phyloP scores from a whole-genome alignment of 495 filamentous ascomycete species.

The Astrocystis sublimbata region DNA sequence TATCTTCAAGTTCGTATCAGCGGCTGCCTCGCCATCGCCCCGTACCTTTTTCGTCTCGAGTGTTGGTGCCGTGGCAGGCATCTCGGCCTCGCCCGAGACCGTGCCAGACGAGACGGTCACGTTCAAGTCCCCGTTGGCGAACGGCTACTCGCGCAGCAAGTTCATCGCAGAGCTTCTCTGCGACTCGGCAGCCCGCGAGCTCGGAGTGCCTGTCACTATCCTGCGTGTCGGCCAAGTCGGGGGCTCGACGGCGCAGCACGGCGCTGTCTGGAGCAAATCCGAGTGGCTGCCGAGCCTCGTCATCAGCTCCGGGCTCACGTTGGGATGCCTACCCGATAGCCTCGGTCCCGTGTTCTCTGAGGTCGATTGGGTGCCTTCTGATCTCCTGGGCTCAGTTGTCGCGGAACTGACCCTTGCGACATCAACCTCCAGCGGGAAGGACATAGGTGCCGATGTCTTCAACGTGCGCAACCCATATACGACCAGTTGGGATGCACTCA shows the following conservation, averaged over 20 bases:
- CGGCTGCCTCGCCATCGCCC: conserved; percentile 25
- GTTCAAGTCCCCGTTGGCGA: not conserved
- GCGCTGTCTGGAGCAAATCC: conserved; percentile 52
- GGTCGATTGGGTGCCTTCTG: conserved; percentile 56
- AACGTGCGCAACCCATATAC: conserved; percentile 11
- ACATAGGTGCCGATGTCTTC: conserved; percentile 7
- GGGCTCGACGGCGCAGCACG: conserved; percentile 44
- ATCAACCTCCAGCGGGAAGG: not conserved
- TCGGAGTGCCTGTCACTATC: conserved; percentile 39
- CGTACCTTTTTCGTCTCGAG: conserved; percentile 49
- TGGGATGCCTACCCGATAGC: conserved; percentile 38
- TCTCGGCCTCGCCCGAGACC: conserved; percentile 41
- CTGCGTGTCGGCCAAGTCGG: conserved; percentile 59
- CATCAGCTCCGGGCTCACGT: conserved; percentile 34
- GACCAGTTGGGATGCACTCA: not conserved
- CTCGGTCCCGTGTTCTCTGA: conserved; percentile 38
- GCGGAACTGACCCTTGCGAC: conserved; percentile 34
- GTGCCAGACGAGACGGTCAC: conserved; percentile 35
- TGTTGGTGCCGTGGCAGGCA: conserved; percentile 38
- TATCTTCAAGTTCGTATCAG: conserved; percentile 41
- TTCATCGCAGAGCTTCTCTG: conserved; percentile 52
- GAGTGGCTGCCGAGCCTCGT: conserved; percentile 59
- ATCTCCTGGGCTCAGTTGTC: conserved; percentile 29
- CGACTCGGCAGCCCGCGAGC: conserved; percentile 35
- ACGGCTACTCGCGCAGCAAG: conserved; percentile 60